phyloP scores from a whole-genome alignment of 108 stramenopile species.

The Cyclotella atomus region DNA sequence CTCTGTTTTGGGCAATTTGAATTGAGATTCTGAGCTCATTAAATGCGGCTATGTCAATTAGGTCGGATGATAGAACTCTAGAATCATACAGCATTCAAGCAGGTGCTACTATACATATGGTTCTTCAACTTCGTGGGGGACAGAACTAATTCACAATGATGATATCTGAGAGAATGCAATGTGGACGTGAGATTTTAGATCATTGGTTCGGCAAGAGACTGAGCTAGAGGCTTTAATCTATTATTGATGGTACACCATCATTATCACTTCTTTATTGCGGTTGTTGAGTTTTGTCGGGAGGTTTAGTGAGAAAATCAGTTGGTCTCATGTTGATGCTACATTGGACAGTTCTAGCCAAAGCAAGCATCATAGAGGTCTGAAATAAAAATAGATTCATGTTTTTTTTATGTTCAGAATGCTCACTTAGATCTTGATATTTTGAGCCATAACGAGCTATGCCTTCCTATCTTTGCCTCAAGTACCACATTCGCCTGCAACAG shows the following conservation, averaged over 20 bases:
- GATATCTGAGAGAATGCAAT: neutral
- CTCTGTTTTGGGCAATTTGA: too few relatives aligned
- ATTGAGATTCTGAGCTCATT: too few relatives aligned
- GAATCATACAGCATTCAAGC: constrained; percentile 94
- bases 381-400: constrained; percentile 3
- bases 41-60: too few relatives aligned
- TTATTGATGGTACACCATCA: too few relatives aligned
- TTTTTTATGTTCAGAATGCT: neutral
- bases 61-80: constrained; percentile 91
- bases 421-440: neutral
- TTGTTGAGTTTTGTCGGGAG: too few relatives aligned
- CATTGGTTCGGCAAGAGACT: too few relatives aligned
- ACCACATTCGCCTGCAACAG: constrained; percentile 92
- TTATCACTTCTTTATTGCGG: too few relatives aligned
- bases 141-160: neutral
- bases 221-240: too few relatives aligned
- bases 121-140: constrained; percentile 97
- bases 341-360: neutral
- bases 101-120: constrained; percentile 99
- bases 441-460: constrained; percentile 53
- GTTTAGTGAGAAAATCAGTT: too few relatives aligned
- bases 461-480: constrained; percentile 95
- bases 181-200: neutral
- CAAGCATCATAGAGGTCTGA: neutral
- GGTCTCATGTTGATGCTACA: too few relatives aligned